Base-by-base conservation (phyloP, 2,329 filamentous ascomycete species). In the Venturia pyrina region DNA sequence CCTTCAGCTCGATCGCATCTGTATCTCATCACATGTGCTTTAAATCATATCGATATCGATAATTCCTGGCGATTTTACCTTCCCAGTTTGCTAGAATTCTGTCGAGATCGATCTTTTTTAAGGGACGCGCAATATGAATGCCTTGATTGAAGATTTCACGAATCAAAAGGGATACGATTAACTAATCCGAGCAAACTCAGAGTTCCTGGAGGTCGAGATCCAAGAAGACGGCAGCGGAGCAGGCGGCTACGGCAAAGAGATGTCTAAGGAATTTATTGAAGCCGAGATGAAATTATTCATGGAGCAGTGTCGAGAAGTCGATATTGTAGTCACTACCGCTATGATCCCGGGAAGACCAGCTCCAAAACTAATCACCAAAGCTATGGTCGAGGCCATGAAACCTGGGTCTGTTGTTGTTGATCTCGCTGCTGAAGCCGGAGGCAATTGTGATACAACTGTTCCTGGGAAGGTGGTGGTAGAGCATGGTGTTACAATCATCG, bases 261-360 rank as follows among this genome's bases (percentile, higher is more conserved):
- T 96, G 91, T 95, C 90, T 65, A 92, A 93, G 72, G 91, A 93
- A 70, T 96, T 96, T 72, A 91, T 95, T 74, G 90, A 91, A 68
- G 91, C 91, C 6, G 91, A 96, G 75, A 96, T 96, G 91, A 93
- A 90, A 75, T 82, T 96, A 0, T 96, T 96, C 77, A 87, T 90
- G 74, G 89, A 95, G 70, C 92, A 96, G 75, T 90, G 89, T 68
- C 84, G 85, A 67, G 92, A 96, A 48, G 91, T 96, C 63, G 91
- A 96, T 75, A 96, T 96, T 69, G 89, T 96, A 68, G 89, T 96
- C 73, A 96, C 91, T 1, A 96, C 92, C 1, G 92, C 92, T n/a
- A 77, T 96, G 71, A 96, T 96, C 67, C 92, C 92, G 0, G 92
- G 91, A 66, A 89, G 84, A 70, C 89, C 89, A 37, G 91, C 91